A percentile compares a stretch with the other conserved stretches of the same genome.
Conservation (phyloP, 2,329 filamentous ascomycete genomes). For the Chrysoporthe puriensis region DNA sequence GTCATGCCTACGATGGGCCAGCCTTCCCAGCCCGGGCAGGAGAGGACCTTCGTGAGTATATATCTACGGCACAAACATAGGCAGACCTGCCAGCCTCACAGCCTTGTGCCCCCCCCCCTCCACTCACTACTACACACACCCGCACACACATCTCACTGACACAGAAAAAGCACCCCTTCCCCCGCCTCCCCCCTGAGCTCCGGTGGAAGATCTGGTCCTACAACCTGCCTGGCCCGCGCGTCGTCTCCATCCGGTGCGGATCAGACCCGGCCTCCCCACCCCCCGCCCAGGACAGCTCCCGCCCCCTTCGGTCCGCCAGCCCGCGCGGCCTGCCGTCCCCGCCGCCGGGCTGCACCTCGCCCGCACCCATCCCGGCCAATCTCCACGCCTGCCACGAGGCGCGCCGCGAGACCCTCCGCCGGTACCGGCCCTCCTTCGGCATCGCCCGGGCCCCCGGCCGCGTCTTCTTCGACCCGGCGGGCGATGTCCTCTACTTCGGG, state of each 20-base stretch:
- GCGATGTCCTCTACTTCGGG: slow-evolving; percentile 54
- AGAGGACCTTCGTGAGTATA: slow-evolving; percentile 20
- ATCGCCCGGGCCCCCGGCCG: slow-evolving; percentile 46
- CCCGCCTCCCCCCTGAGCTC: slow-evolving; percentile 49
- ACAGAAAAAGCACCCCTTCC: slow-evolving; percentile 44
- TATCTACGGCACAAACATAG: neutral
- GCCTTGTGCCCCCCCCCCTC: neutral
- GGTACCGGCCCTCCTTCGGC: slow-evolving; percentile 47
- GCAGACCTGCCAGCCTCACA: neutral
- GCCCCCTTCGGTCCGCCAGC: no score
- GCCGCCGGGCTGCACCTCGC: slow-evolving; percentile 45
- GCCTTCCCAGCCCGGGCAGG: slow-evolving; percentile 12
- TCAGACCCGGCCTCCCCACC: slow-evolving; percentile 28
- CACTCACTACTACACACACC: neutral
- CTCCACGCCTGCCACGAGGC: slow-evolving; percentile 53
- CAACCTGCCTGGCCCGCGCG: slow-evolving; percentile 46
- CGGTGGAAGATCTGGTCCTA: slow-evolving; percentile 53
- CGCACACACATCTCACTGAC: neutral
- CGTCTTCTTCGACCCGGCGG: slow-evolving; percentile 46
- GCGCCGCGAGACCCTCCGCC: slow-evolving; percentile 47
- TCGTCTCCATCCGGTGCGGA: slow-evolving; percentile 49
- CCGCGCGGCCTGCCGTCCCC: slow-evolving; percentile 14
- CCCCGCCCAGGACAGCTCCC: neutral
- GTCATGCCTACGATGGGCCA: slow-evolving; percentile 9
- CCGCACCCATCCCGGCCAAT: slow-evolving; percentile 46